Evolutionary conservation across 345 rosid genomes (phyloP), one percentile per base, ranked within the genome.

Genomic region (Citrus trifoliata): DNA sequence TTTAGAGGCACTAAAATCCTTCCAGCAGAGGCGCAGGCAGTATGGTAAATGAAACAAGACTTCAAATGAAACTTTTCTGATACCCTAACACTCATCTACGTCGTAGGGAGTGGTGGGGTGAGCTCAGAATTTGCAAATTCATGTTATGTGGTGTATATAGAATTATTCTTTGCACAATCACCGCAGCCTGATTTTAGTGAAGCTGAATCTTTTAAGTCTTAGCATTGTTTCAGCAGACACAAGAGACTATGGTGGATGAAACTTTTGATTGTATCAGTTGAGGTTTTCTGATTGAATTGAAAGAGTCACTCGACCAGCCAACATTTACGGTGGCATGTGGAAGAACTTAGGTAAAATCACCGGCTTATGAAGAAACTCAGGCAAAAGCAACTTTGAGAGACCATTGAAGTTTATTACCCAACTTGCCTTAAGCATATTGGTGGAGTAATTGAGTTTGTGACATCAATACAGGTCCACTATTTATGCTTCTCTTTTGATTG

Each of bases 111-210:
- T 10, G 24, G 83, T 56, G 77, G 74, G 21, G 16, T 10, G 81
- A 84, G 77, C 78, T 67, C 40, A 69, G 74, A 78, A 19, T 84
- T 63, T 61, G 82, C 68, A 84, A 78, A 33, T 81, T 76, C 75
- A 61, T 72, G 79, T 51, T 76, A 46, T 84, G 79, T 82, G 56
- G 74, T 78, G 13, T 84, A 84, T 19, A 74, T 74, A 16, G 81
- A 83, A 42, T 28, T 82, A 22, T 84, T 73, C 73, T 84, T 84
- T 46, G 71, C 74, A 33, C 70, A 68, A n/a, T 28, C 79, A 3
- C 60, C 59, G 2, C 77, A 63, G 79, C 85, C 85, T 35, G 79
- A 79, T 58, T 85, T 82, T 25, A 81, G 87, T 22, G 87, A 82
- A 77, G 77, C 74, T 25, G 82, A 76, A 24, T 73, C 79, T 70